These are phyloP conservation scores for Wickerhamomyces sydowiorum DNA, from an alignment of 805 yeast species.

Conservation along the genomic window DNA sequence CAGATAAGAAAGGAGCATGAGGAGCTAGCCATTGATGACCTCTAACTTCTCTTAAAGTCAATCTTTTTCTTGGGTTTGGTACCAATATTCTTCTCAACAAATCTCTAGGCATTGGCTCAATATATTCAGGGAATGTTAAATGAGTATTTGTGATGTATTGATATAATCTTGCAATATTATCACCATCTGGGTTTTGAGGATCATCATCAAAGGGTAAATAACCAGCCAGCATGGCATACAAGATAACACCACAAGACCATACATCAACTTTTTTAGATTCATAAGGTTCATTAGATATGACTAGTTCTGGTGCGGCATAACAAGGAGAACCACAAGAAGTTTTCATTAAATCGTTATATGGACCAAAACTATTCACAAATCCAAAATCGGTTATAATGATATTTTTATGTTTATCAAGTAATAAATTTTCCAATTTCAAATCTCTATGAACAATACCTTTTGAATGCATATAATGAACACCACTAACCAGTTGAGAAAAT, in stretches of 20 bases:
- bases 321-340: constrained; percentile 98
- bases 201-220: constrained; percentile 97
- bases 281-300: constrained; percentile 79
- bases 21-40: constrained; percentile 87
- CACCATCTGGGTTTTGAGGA: constrained; percentile 93
- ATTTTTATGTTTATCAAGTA: constrained; percentile 52
- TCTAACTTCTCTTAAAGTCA: constrained; percentile 61
- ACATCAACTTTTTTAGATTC: constrained; percentile 92
- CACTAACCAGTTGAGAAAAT: constrained; percentile 90
- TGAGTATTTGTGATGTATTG: constrained; percentile 89
- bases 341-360: constrained; percentile 73
- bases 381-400: constrained; percentile 73
- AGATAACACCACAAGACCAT: constrained; percentile 95
- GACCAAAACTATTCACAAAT: constrained; percentile 76
- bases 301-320: constrained; percentile 97
- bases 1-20: constrained; percentile 74
- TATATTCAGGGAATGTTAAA: constrained; percentile 90
- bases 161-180: constrained; percentile 85
- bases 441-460: constrained; percentile 69
- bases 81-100: constrained; percentile 78
- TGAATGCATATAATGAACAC: constrained; percentile 81
- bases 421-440: constrained; percentile 65
- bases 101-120: constrained; percentile 88
- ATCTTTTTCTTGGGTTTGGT: constrained; percentile 76
- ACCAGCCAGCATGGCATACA: constrained; percentile 96